Evolutionary conservation across 345 rosid genomes (phyloP).

Genomic region (Rubroshorea leprosula): DNA sequence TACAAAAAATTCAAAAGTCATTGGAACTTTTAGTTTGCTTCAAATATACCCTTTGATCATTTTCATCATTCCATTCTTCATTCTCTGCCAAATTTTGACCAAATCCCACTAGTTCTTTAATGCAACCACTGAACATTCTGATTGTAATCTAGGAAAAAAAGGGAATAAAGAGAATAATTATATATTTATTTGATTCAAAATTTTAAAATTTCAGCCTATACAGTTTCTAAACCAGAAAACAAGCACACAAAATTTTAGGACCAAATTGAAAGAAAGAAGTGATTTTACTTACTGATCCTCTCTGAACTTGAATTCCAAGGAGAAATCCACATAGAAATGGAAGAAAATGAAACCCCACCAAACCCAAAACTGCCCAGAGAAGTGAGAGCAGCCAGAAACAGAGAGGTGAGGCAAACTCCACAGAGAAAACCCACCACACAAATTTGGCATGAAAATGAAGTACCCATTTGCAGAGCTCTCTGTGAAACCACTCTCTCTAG

Average conservation of each 20-base stretch:
- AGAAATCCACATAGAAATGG: conserved; percentile 34
- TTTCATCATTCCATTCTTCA: conserved; percentile 13
- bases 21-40: conserved; percentile 30
- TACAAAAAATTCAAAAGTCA: too few species aligned
- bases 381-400: conserved; percentile 80
- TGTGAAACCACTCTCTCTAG: conserved; percentile 80
- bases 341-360: conserved; percentile 46
- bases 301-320: conserved; percentile 56
- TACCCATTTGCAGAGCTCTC: conserved; percentile 75
- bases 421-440: conserved; percentile 84
- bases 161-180: conserved; percentile 1
- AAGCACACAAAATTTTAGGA: too few species aligned
- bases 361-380: conserved; percentile 57
- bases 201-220: background rate
- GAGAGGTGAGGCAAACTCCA: conserved; percentile 80
- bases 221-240: background rate
- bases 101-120: background rate
- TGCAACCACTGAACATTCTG: background rate
- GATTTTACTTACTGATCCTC: conserved; percentile 41
- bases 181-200: background rate
- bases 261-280: background rate
- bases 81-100: conserved; percentile 1
- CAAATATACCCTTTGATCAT: conserved; percentile 31
- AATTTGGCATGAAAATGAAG: conserved; percentile 84
- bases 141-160: background rate